phyloP scores from a whole-genome alignment of 1,284 basidiomycete species.

The Ganoderma lucidum region DNA sequence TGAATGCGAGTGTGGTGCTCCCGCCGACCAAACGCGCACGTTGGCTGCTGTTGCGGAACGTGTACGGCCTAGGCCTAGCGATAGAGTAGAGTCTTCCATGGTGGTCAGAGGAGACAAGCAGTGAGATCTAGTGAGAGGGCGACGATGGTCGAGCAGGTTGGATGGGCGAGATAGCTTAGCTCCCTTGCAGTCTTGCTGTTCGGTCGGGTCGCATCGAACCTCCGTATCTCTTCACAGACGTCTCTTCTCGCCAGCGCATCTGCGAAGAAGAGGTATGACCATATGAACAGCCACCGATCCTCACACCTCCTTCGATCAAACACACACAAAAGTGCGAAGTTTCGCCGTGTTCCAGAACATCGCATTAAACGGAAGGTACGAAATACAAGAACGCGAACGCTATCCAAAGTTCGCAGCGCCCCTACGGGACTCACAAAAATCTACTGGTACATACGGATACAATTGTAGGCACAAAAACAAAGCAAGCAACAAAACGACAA shows the following conservation, averaged over 20 bases:
- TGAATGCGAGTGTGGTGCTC: neutral
- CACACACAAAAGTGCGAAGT: neutral
- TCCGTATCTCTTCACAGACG: constrained; percentile 1
- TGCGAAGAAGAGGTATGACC: neutral
- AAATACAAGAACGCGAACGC: neutral
- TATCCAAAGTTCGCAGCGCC: neutral
- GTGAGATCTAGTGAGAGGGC: neutral
- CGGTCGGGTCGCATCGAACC: neutral
- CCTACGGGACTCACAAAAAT: neutral
- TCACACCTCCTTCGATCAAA: neutral
- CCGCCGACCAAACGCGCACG: neutral
- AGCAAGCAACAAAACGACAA: constrained; percentile 12
- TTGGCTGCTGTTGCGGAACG: constrained; percentile 8
- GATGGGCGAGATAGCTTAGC: neutral
- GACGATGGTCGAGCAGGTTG: neutral
- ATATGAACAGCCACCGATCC: constrained; percentile 7
- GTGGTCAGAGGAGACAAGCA: neutral
- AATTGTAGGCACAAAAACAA: neutral
- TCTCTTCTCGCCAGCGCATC: neutral
- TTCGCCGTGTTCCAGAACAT: neutral
- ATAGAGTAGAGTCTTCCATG: constrained; percentile 1
- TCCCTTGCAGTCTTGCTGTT: neutral
- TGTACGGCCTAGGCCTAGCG: neutral
- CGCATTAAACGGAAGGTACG: neutral
- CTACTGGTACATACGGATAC: constrained; percentile 1